Evolutionary conservation across 805 yeast genomes (phyloP), one percentile per base, ranked within the genome.

Genomic region (Metschnikowia vanudenii): DNA sequence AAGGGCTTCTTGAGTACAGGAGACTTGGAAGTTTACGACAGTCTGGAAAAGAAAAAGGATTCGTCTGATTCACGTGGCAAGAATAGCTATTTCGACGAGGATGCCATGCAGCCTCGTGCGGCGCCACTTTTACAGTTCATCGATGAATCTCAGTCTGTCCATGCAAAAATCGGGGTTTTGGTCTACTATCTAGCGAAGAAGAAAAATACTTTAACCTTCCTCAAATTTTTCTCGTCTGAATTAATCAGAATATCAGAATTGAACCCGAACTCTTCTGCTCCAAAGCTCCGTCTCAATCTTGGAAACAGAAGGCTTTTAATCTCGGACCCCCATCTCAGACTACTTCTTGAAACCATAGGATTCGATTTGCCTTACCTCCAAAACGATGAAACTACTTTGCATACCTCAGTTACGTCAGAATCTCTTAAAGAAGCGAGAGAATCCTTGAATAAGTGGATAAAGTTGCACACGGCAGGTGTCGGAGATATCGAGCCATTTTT

Each of bases 1-100:
- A 49, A 64, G 46, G 68, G 73, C 37, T 92, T 74, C 55, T 74
- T 84, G 51, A 73, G 80, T 30, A 73, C 82, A 5, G 96, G 96
- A 19, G 80, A 81, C 38, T 66, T 70, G 17, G 64, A 62, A 40
- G 55, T 54, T 29, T 61, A 62, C 26, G 51, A 37, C 33, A 31
- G 3, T 10, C 28, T 35, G 37, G 32, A n/a, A 30, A 32, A 39
- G 31, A 35, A 32, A 18, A 46, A 39, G 9, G 17, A 32, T 12
- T 13, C 34, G 3, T 13, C 34, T 3, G 40, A 39, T 1, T 33
- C 34, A 3, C 33, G 36, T 12, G 47, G 45, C 18, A 45, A 39
- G 17, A 43, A 48, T 28, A 54, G 54, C 30, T 56, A 54, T 38
- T 52, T 54, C 32, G 50, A 46, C 12, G 52, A 48, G 4, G 50